Evolutionary conservation across 1,284 basidiomycete genomes (phyloP).

Genomic region (Tausonia pullulans): DNA sequence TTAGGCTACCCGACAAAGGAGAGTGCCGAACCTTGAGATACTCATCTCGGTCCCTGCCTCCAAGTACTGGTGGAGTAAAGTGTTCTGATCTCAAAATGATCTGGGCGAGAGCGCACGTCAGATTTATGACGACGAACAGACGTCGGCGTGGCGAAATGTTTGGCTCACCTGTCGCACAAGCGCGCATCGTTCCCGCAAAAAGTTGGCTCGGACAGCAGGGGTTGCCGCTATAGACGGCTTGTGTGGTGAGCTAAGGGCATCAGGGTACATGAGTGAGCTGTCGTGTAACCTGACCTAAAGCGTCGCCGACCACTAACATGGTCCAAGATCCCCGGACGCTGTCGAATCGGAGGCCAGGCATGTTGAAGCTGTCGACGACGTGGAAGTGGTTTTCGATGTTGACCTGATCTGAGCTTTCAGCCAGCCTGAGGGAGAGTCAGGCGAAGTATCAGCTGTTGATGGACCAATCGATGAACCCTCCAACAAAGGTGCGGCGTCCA

Average conservation of each 20-base stretch:
- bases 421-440: conserved; percentile 15
- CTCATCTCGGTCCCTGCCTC: conserved; percentile 68
- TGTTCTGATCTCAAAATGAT: conserved; percentile 83
- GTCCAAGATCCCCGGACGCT: conserved; percentile 72
- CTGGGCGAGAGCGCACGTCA: conserved; percentile 19
- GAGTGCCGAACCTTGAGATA: conserved; percentile 60
- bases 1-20: conserved; percentile 6
- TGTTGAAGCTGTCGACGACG: conserved; percentile 81
- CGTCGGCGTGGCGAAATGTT: too few species aligned
- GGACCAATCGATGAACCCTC: background rate
- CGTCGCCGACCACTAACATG: conserved; percentile 41
- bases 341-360: conserved; percentile 87
- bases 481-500: background rate
- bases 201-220: conserved; percentile 61
- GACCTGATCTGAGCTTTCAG: conserved; percentile 46
- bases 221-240: conserved; percentile 60
- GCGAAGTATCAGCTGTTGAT: background rate
- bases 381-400: conserved; percentile 77
- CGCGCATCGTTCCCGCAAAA: conserved; percentile 68
- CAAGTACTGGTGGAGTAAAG: conserved; percentile 85
- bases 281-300: too few species aligned
- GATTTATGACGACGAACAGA: too few species aligned
- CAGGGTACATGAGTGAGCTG: too few species aligned
- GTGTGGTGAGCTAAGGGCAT: conserved; percentile 34
- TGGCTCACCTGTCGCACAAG: conserved; percentile 62